phyloP scores from a whole-genome alignment of 2,329 filamentous ascomycete genomes.

The Arthrobotrys conoides region DNA sequence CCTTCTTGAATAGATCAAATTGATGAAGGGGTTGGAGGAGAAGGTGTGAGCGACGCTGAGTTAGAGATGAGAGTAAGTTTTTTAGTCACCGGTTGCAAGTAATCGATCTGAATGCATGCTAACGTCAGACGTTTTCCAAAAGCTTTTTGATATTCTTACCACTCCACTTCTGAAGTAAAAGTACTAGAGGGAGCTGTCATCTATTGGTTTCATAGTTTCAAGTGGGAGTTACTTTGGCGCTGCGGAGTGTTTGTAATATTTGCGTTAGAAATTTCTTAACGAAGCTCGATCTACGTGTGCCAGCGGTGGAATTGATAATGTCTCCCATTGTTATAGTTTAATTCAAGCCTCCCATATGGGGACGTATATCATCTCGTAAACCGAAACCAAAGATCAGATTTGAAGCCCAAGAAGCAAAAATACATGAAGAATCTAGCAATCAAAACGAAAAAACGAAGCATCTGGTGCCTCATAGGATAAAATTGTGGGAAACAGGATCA shows the following conservation, averaged over 20 bases:
- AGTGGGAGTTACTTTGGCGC: neutral
- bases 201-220: neutral
- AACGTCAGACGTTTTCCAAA: neutral
- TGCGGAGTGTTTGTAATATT: neutral
- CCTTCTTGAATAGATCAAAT: slow-evolving; percentile 11
- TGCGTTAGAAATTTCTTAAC: neutral
- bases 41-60: neutral
- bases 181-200: neutral
- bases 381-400: no score
- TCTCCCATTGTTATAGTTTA: no score
- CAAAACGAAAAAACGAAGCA: no score
- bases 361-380: no score
- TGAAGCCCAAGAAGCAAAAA: no score
- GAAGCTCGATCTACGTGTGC: neutral
- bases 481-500: no score
- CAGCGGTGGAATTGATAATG: neutral
- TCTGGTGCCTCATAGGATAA: no score
- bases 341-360: no score
- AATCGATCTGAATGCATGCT: neutral
- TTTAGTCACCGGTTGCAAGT: neutral
- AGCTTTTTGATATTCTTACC: slow-evolving; percentile 19
- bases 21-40: slow-evolving; percentile 6
- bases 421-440: no score
- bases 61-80: slow-evolving; percentile 13
- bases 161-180: slow-evolving; percentile 6